A percentile compares a stretch with the other conserved stretches of the same genome.
phyloP scores from a whole-genome alignment of 2,329 filamentous ascomycete species.

The Apiospora phragmitis region DNA sequence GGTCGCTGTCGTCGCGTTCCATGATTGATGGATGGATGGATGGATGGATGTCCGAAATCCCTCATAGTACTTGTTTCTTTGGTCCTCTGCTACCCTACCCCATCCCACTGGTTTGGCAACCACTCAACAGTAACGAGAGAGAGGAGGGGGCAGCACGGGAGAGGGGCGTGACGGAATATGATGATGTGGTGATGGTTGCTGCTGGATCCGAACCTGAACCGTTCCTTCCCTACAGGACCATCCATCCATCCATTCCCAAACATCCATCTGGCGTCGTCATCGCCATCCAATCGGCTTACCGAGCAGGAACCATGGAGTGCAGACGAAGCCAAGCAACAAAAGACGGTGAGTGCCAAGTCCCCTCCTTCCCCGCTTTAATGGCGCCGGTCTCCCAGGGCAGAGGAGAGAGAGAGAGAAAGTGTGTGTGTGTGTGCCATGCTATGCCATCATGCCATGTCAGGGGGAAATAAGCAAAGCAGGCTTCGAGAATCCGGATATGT shows the following conservation, averaged over 20 bases:
- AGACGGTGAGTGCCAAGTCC: constrained; percentile 4
- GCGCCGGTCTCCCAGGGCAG: not conserved
- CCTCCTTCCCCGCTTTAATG: not conserved
- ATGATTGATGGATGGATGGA: not conserved
- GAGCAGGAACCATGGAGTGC: constrained; percentile 1
- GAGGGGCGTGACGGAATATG: not conserved
- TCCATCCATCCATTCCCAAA: not conserved
- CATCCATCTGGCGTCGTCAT: not conserved
- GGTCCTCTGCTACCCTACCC: not conserved
- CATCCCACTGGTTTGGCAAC: not conserved
- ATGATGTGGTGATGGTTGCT: not conserved
- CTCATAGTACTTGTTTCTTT: not conserved
- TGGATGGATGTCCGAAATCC: constrained; percentile 1
- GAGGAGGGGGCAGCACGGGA: not conserved
- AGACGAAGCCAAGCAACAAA: not conserved
- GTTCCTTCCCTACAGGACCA: not conserved
- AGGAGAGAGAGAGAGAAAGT: not conserved
- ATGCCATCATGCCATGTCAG: not conserved
- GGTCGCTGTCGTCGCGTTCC: not conserved
- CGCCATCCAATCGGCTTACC: not conserved
- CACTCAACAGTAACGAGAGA: not conserved
- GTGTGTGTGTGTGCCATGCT: not conserved
- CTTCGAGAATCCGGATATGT: not conserved
- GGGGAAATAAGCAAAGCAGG: not conserved
- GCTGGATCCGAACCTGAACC: not conserved